Percentiles rank a stretch among this genome's conserved stretches.
Evolutionary conservation across 257 asterid species (phyloP).

Genomic region (Scutellaria minor): DNA sequence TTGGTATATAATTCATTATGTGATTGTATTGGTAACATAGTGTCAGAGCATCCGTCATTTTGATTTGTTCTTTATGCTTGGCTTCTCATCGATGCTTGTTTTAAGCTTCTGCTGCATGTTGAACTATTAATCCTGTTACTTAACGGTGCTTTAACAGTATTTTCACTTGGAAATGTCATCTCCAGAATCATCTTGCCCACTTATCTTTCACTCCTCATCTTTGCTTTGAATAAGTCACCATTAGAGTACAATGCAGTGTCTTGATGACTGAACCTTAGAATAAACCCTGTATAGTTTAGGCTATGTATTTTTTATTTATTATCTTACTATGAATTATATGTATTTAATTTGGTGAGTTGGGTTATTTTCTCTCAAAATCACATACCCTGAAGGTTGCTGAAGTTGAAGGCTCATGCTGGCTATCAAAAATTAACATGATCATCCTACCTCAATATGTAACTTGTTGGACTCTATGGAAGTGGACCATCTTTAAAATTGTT

Average conservation of each 20-base stretch:
- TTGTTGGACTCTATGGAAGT: slow-evolving; percentile 4
- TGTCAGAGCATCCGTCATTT: background rate
- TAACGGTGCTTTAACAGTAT: background rate
- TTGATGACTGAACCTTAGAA: background rate
- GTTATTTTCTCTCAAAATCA: background rate
- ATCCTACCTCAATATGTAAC: slow-evolving; percentile 4
- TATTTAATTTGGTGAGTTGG: background rate
- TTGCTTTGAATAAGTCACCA: background rate
- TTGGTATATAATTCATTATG: background rate
- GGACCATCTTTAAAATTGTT: background rate
- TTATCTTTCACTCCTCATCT: slow-evolving; percentile 5
- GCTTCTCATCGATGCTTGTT: slow-evolving; percentile 9
- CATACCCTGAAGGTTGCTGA: slow-evolving; percentile 21
- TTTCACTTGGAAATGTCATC: slow-evolving; percentile 5
- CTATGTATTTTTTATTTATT: background rate
- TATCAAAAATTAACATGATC: background rate
- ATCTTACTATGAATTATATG: background rate
- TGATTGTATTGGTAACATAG: slow-evolving; percentile 12
- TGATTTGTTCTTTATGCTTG: slow-evolving; percentile 16
- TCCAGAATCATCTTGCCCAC: background rate
- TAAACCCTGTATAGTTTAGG: background rate
- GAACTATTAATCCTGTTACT: slow-evolving; percentile 10
- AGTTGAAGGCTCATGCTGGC: slow-evolving; percentile 18
- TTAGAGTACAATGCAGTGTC: background rate
- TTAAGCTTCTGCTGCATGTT: slow-evolving; percentile 16